Evolutionary conservation across 1,139 yeast species (phyloP).

Genomic region (Suhomyces bokatorum): DNA sequence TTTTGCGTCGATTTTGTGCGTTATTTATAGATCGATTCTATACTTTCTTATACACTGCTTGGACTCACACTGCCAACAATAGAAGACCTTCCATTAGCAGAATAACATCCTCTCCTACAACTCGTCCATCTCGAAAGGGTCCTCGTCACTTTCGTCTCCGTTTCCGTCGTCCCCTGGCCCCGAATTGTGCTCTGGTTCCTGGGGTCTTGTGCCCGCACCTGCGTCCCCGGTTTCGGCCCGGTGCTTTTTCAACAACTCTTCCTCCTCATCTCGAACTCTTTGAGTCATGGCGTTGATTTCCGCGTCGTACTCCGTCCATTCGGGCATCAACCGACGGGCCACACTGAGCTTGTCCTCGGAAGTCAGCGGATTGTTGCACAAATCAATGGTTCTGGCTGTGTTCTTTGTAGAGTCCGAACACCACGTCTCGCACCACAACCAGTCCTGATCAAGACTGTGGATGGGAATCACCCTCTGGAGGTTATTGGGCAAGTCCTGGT

Average conservation of each 20-base stretch:
- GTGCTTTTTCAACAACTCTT: no score
- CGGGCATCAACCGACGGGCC: conserved; percentile 75
- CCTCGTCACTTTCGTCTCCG: conserved; percentile 2
- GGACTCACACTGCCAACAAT: no score
- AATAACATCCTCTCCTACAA: conserved; percentile 14
- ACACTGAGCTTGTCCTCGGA: conserved; percentile 74
- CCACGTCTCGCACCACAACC: conserved; percentile 97
- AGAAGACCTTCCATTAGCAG: no score
- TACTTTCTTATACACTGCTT: no score
- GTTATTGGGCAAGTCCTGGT: conserved; percentile 90
- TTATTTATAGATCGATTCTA: no score
- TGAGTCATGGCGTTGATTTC: background rate
- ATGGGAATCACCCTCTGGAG: conserved; percentile 69
- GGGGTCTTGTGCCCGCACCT: background rate
- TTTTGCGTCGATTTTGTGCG: no score
- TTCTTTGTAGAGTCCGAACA: conserved; percentile 64
- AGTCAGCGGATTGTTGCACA: conserved; percentile 80
- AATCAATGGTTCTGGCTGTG: conserved; percentile 74
- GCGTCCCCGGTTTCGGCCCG: background rate
- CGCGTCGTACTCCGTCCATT: conserved; percentile 68
- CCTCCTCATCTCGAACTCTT: background rate
- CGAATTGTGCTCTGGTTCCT: background rate
- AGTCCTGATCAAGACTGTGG: conserved; percentile 72
- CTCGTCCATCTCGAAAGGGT: conserved; percentile 17
- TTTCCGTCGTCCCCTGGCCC: background rate